Conservation (phyloP, 495 filamentous ascomycete species). For the Annulohypoxylon moriforme region DNA sequence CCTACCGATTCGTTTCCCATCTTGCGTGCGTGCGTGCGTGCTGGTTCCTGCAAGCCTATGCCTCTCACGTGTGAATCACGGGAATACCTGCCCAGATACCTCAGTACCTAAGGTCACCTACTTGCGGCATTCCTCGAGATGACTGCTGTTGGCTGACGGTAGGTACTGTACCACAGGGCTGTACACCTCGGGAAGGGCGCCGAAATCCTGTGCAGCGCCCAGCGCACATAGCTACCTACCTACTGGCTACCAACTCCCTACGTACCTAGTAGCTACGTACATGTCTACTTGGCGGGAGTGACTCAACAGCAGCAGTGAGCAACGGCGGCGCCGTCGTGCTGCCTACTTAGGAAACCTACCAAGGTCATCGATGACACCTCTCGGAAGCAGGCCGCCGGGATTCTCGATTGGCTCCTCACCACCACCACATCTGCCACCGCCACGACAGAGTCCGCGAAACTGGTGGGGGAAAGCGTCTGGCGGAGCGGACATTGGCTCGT, state of each 20-base stretch:
- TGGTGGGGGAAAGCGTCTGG: neutral
- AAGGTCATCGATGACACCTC: conserved; percentile 1
- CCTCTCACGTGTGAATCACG: neutral
- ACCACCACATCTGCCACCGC: no score
- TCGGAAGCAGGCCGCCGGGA: conserved; percentile 26
- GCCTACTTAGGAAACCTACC: neutral
- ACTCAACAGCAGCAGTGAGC: no score
- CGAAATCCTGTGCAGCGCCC: conserved; percentile 7
- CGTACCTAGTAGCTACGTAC: neutral
- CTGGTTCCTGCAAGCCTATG: neutral
- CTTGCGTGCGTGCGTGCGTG: neutral
- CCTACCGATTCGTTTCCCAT: neutral
- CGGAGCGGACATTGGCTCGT: conserved; percentile 31
- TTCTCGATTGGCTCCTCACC: conserved; percentile 15
- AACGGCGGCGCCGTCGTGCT: conserved; percentile 13
- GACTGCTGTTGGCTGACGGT: neutral
- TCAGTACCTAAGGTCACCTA: neutral
- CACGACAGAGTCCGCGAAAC: no score
- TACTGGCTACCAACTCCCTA: neutral
- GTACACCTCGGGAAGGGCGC: conserved; percentile 26
- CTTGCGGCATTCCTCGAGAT: neutral
- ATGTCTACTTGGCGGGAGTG: no score
- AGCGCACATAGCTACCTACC: no score
- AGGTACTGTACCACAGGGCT: neutral
- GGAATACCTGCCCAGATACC: neutral